Conservation (phyloP, 345 rosid species). For the Arabis hirsuta region DNA sequence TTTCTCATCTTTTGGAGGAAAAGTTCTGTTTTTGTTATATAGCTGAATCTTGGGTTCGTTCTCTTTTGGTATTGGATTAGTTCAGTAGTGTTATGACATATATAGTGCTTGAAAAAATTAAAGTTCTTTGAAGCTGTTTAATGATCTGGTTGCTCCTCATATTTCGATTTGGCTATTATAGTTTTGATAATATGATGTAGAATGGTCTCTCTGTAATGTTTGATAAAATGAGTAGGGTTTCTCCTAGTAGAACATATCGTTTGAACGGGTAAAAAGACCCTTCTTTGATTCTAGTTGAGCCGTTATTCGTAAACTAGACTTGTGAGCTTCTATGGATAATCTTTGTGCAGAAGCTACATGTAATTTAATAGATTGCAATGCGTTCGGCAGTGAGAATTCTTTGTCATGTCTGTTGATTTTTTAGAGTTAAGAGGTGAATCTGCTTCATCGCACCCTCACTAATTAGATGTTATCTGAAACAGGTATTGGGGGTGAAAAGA, state of each 20-base stretch:
- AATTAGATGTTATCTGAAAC: constrained; percentile 21
- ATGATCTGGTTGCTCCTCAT: background rate
- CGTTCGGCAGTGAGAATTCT: background rate
- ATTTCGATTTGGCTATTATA: background rate
- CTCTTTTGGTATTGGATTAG: background rate
- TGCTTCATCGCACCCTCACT: background rate
- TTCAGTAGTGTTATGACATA: background rate
- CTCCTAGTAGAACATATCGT: constrained; percentile 4
- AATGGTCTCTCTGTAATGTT: constrained; percentile 6
- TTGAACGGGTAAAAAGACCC: background rate
- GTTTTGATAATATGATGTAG: constrained; percentile 20
- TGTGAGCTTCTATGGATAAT: background rate
- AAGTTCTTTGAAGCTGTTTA: background rate
- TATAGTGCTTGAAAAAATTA: background rate
- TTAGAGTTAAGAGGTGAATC: constrained; percentile 4
- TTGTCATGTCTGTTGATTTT: background rate
- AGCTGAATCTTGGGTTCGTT: background rate
- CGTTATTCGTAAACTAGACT: constrained; percentile 1
- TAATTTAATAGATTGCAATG: background rate
- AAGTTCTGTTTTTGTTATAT: constrained; percentile 8
- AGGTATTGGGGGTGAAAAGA: constrained; percentile 84
- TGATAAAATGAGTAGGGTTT: constrained; percentile 9
- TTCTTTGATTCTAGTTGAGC: constrained; percentile 18
- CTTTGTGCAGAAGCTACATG: background rate
- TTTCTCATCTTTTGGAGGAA: background rate